Percentiles rank a stretch among this genome's conserved stretches.
These are phyloP conservation scores for Pyrenopolyporus hunteri DNA, from an alignment of 495 filamentous ascomycete species.

Conservation along the genomic window DNA sequence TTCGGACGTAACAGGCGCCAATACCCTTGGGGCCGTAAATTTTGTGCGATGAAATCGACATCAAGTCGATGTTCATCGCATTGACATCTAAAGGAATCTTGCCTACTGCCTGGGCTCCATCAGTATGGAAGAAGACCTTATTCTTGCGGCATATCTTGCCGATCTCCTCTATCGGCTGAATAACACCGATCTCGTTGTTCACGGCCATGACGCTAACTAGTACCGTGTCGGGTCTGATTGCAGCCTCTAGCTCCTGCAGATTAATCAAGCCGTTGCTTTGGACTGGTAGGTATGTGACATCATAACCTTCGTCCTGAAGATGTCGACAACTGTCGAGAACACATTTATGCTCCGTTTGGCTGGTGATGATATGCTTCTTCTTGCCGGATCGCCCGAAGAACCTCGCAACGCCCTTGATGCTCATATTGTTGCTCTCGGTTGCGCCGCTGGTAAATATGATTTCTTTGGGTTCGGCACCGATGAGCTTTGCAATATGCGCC, in stretches of 20 bases:
- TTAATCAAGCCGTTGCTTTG: conserved; percentile 81
- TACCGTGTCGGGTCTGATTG: conserved; percentile 88
- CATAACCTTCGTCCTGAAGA: conserved; percentile 94
- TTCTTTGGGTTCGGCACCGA: conserved; percentile 95
- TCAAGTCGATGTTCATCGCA: conserved; percentile 94
- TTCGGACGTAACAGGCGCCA: conserved; percentile 92
- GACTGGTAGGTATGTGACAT: conserved; percentile 94
- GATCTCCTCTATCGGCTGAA: conserved; percentile 93
- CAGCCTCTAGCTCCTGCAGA: conserved; percentile 83
- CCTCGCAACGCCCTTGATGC: conserved; percentile 93
- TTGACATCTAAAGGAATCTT: conserved; percentile 98
- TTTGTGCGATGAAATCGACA: conserved; percentile 99
- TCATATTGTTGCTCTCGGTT: conserved; percentile 99
- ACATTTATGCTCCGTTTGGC: conserved; percentile 98
- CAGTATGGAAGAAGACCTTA: conserved; percentile 99
- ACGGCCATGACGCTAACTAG: conserved; percentile 98
- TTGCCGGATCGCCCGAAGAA: conserved; percentile 92
- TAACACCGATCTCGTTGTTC: conserved; percentile 98
- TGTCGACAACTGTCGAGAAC: conserved; percentile 96
- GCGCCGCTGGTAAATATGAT: conserved; percentile 98
- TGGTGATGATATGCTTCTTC: conserved; percentile 98
- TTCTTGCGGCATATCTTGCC: conserved; percentile 87
- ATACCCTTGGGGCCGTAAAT: conserved; percentile 98
- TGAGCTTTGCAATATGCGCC: conserved; percentile 79
- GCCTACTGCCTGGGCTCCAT: conserved; percentile 93